Evolutionary conservation across 371 early-diverging fungal species (phyloP).

Genomic region (Sporodiniella umbellata): DNA sequence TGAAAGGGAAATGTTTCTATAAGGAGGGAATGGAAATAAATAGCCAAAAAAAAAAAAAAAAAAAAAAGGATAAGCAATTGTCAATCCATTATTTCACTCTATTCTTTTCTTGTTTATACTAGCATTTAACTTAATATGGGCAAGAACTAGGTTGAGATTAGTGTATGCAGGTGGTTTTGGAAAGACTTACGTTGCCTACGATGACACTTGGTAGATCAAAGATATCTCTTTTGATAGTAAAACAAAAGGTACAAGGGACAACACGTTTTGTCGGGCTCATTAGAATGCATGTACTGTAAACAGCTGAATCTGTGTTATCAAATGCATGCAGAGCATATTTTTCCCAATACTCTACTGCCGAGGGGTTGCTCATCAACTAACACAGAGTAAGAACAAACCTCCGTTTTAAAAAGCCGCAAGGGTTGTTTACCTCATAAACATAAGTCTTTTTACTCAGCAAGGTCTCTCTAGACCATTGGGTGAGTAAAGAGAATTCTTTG

Average conservation of each 20-base stretch:
- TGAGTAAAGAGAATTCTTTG: slow-evolving; percentile 86
- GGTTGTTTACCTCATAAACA: slow-evolving; percentile 62
- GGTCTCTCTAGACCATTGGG: slow-evolving; percentile 78
- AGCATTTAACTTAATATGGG: slow-evolving; percentile 33
- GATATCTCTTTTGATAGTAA: slow-evolving; percentile 89
- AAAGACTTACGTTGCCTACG: slow-evolving; percentile 63
- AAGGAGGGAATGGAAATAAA: too few relatives aligned
- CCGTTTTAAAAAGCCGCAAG: too few relatives aligned
- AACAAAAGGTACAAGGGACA: slow-evolving; percentile 87
- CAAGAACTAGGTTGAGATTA: slow-evolving; percentile 16
- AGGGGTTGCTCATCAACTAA: slow-evolving; percentile 83
- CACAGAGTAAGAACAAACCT: neutral
- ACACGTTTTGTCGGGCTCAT: slow-evolving; percentile 60
- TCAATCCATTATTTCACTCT: too few relatives aligned
- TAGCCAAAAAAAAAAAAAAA: neutral
- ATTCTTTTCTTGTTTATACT: slow-evolving; percentile 1
- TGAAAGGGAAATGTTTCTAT: neutral
- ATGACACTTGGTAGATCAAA: slow-evolving; percentile 88
- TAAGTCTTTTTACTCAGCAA: slow-evolving; percentile 70
- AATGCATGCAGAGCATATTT: slow-evolving; percentile 85
- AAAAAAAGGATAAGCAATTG: neutral
- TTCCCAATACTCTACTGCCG: slow-evolving; percentile 92
- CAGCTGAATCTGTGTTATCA: slow-evolving; percentile 80
- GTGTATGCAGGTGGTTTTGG: neutral
- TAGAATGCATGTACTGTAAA: slow-evolving; percentile 77